phyloP scores from a whole-genome alignment of 139 green algal genomes.

The Chlamydomonas schloesseri region DNA sequence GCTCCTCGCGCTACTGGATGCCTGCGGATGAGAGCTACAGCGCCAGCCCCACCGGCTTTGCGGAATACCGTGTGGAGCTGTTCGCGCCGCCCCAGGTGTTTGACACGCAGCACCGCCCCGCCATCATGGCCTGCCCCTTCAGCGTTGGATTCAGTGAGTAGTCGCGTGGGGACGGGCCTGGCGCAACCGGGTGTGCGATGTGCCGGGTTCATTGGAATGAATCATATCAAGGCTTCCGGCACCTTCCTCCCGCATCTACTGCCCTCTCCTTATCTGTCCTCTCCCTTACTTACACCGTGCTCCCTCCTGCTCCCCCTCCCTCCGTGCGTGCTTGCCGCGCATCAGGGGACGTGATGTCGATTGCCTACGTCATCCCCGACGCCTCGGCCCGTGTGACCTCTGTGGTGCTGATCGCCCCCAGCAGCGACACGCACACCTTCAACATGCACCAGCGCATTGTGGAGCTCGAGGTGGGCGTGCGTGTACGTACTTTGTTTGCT shows the following conservation, averaged over 20 bases:
- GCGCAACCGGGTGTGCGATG: too few relatives aligned
- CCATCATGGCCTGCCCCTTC: not conserved
- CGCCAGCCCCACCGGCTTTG: conserved; percentile 15
- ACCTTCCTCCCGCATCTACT: too few relatives aligned
- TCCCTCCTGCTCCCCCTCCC: not conserved
- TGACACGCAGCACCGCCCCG: conserved; percentile 5
- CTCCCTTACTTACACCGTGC: not conserved
- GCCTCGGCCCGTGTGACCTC: conserved; percentile 23
- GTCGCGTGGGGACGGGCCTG: too few relatives aligned
- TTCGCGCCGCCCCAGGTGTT: conserved; percentile 47
- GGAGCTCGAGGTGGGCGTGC: conserved; percentile 5
- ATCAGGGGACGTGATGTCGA: conserved; percentile 23
- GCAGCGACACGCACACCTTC: conserved; percentile 48
- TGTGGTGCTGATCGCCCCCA: conserved; percentile 46
- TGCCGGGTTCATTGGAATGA: too few relatives aligned
- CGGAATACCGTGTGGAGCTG: conserved; percentile 52
- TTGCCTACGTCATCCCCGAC: not conserved
- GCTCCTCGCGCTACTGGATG: conserved; percentile 37
- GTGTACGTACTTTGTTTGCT: too few relatives aligned
- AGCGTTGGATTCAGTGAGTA: conserved; percentile 14
- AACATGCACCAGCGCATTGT: conserved; percentile 59
- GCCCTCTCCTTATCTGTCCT: not conserved
- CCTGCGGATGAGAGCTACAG: conserved; percentile 9
- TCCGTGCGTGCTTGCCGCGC: too few relatives aligned
- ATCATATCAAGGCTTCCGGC: too few relatives aligned